These are phyloP conservation scores for Aspergillus sp. DNA, from an alignment of 2,329 filamentous ascomycete genomes.

Conservation along the genomic window DNA sequence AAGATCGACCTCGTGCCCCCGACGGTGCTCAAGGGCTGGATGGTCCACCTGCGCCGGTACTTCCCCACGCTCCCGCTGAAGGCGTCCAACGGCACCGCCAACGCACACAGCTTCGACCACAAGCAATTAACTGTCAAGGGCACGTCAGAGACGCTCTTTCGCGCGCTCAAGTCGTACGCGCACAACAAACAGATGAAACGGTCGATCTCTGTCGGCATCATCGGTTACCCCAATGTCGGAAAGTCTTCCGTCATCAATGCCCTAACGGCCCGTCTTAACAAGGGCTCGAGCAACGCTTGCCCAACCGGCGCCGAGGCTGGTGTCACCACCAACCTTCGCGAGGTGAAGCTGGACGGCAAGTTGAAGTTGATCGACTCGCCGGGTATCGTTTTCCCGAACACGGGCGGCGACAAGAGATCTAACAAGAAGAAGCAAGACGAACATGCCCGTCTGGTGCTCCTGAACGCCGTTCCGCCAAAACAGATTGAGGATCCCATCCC, in stretches of 20 bases:
- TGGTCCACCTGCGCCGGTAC: constrained; percentile 72
- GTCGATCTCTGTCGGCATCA: constrained; percentile 82
- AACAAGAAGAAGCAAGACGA: constrained; percentile 61
- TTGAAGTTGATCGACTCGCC: constrained; percentile 89
- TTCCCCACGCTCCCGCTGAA: constrained; percentile 88
- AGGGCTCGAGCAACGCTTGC: constrained; percentile 58
- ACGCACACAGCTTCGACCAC: constrained; percentile 87
- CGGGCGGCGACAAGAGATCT: constrained; percentile 48
- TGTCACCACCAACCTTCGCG: constrained; percentile 77
- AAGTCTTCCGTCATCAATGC: constrained; percentile 97
- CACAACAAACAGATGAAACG: constrained; percentile 77
- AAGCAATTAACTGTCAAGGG: constrained; percentile 78
- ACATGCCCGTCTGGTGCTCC: constrained; percentile 69
- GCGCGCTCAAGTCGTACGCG: constrained; percentile 81
- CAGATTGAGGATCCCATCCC: constrained; percentile 89
- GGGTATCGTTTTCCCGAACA: constrained; percentile 83
- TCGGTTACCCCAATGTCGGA: constrained; percentile 92
- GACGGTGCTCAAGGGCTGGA: constrained; percentile 73
- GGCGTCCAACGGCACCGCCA: constrained; percentile 71
- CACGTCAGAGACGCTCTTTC: constrained; percentile 77
- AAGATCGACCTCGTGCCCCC: constrained; percentile 89
- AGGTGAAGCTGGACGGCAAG: constrained; percentile 92
- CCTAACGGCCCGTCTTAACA: constrained; percentile 65
- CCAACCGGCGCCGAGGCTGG: constrained; percentile 86
- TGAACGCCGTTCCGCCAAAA: constrained; percentile 88